phyloP scores from a whole-genome alignment of 1,284 basidiomycete species.

The Ustilago trichophora region DNA sequence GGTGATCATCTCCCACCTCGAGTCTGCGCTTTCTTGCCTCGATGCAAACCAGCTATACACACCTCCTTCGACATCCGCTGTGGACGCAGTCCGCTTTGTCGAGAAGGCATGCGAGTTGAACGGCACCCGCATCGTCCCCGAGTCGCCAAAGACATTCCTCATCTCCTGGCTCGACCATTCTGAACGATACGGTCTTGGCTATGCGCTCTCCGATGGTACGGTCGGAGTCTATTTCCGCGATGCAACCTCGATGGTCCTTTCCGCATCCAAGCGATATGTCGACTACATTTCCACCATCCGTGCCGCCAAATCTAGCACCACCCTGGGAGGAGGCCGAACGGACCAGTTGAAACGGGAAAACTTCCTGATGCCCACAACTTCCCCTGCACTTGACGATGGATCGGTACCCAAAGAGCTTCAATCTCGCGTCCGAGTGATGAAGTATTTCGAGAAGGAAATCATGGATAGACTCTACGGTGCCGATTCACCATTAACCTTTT shows the following conservation, averaged over 20 bases:
- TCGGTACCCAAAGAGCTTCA: constrained; percentile 44
- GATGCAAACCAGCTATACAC: constrained; percentile 74
- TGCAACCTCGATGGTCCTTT: constrained; percentile 82
- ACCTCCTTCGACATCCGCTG: constrained; percentile 63
- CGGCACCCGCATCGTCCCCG: constrained; percentile 69
- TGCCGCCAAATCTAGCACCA: not conserved
- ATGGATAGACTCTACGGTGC: constrained; percentile 64
- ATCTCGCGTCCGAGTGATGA: constrained; percentile 57
- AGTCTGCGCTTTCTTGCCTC: constrained; percentile 76
- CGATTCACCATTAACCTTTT: constrained; percentile 84
- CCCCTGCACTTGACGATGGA: not conserved
- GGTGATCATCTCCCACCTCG: constrained; percentile 73
- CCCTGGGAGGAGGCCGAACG: no score
- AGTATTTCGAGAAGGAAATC: constrained; percentile 63
- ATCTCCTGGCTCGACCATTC: constrained; percentile 98
- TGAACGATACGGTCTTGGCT: constrained; percentile 98
- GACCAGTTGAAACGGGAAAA: constrained; percentile 58
- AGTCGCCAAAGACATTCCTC: constrained; percentile 85
- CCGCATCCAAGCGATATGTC: constrained; percentile 79
- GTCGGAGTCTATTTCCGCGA: constrained; percentile 97
- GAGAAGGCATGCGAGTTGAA: constrained; percentile 59
- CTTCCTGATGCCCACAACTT: constrained; percentile 22
- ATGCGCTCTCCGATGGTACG: constrained; percentile 91
- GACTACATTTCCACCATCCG: constrained; percentile 58
- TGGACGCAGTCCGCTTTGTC: constrained; percentile 23